These are phyloP conservation scores for Leptographium flavum DNA, from an alignment of 2,329 filamentous ascomycete species.

Conservation along the genomic window DNA sequence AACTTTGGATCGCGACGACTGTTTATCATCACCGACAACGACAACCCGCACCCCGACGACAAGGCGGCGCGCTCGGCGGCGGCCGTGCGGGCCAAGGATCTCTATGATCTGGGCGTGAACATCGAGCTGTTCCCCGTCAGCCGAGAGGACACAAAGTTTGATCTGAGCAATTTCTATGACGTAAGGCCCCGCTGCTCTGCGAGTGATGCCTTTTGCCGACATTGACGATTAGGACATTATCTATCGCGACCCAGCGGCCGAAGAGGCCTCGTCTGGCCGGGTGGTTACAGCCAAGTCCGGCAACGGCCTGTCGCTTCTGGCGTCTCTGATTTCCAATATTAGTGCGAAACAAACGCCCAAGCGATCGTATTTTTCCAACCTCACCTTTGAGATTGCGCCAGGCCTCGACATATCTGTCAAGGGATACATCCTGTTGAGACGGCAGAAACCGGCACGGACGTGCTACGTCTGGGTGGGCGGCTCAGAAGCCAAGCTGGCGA, in stretches of 20 bases:
- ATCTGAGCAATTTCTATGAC: slow-evolving; percentile 80
- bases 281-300: slow-evolving; percentile 46
- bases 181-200: no score
- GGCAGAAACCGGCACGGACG: slow-evolving; percentile 64
- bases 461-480: slow-evolving; percentile 81
- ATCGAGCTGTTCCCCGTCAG: slow-evolving; percentile 92
- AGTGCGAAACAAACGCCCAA: slow-evolving; percentile 82
- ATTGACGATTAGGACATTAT: slow-evolving; percentile 67
- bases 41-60: slow-evolving; percentile 63
- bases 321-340: slow-evolving; percentile 78
- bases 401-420: slow-evolving; percentile 79
- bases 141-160: slow-evolving; percentile 54
- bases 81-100: slow-evolving; percentile 77
- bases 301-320: slow-evolving; percentile 48
- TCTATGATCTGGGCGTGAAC: slow-evolving; percentile 82
- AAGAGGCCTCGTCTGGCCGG: slow-evolving; percentile 44
- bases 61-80: slow-evolving; percentile 63
- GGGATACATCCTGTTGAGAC: slow-evolving; percentile 79
- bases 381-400: slow-evolving; percentile 80
- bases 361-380: slow-evolving; percentile 69
- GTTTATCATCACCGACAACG: slow-evolving; percentile 94
- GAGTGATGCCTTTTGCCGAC: no score
- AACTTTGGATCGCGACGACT: slow-evolving; percentile 86
- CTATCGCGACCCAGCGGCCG: slow-evolving; percentile 62
- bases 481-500: slow-evolving; percentile 71